These are phyloP conservation scores for Gaertneriomyces sp. DNA, from an alignment of 192 early-diverging fungal genomes.

Conservation along the genomic window DNA sequence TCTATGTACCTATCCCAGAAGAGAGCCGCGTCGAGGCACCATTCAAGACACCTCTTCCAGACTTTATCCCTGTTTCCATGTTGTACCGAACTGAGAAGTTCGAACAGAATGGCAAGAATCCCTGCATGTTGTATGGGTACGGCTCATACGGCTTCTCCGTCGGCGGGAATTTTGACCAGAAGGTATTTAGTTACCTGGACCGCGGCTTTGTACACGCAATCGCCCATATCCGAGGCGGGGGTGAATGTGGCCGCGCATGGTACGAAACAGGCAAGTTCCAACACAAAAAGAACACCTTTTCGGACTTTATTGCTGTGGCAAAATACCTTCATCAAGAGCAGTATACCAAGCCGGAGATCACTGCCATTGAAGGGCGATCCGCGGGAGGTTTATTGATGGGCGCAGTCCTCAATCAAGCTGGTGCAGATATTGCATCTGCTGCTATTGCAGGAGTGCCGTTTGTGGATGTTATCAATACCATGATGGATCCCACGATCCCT, in stretches of 20 bases:
- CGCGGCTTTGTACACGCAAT: conserved; percentile 45
- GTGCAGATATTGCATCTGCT: conserved; percentile 36
- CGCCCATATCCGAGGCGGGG: conserved; percentile 45
- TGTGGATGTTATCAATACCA: conserved; percentile 50
- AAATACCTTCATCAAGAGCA: conserved; percentile 37
- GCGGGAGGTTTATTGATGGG: conserved; percentile 52
- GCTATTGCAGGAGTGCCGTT: conserved; percentile 50
- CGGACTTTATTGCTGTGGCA: conserved; percentile 44
- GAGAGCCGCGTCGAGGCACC: conserved; percentile 29
- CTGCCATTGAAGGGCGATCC: conserved; percentile 44
- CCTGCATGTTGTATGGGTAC: conserved; percentile 41
- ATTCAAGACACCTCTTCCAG: conserved; percentile 40
- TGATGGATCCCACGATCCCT: conserved; percentile 42
- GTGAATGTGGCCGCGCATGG: conserved; percentile 37
- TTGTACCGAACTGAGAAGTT: conserved; percentile 40
- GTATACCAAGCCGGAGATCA: conserved; percentile 27
- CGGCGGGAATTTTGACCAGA: conserved; percentile 27
- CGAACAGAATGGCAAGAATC: conserved; percentile 41
- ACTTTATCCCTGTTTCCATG: conserved; percentile 43
- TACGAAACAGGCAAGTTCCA: conserved; percentile 52
- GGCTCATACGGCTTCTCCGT: conserved; percentile 40
- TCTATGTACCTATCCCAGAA: conserved; percentile 35
- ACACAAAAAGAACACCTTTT: conserved; percentile 51
- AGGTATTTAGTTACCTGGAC: conserved; percentile 35
- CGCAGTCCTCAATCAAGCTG: conserved; percentile 36